Percentiles rank a stretch among this genome's conserved stretches.
Evolutionary conservation across 208 protist species (phyloP).

Genomic region (Tetramitus jugosus): DNA sequence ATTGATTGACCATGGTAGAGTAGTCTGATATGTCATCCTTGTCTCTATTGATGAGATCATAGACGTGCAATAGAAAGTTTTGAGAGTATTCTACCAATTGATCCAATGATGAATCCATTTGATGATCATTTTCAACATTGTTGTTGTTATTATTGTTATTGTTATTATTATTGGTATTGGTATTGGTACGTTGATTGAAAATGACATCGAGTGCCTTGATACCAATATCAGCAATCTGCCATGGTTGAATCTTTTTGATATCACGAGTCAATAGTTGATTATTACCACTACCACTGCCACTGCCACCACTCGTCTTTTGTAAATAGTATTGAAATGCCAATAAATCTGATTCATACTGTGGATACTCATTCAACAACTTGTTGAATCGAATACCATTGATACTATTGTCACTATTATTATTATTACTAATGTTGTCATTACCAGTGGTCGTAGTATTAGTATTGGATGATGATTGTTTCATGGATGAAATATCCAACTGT

Average conservation of each 20-base stretch:
- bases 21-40: neutral
- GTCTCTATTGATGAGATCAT: neutral
- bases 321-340: too few relatives aligned
- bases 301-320: too few relatives aligned
- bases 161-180: too few relatives aligned
- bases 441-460: too few relatives aligned
- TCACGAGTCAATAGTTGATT: neutral
- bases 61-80: constrained; percentile 5
- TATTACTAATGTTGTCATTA: too few relatives aligned
- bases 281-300: too few relatives aligned
- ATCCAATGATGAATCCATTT: too few relatives aligned
- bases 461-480: too few relatives aligned
- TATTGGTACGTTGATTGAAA: too few relatives aligned
- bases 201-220: neutral
- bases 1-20: too few relatives aligned
- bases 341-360: neutral
- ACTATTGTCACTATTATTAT: neutral
- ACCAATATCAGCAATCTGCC: constrained; percentile 13
- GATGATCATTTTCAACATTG: too few relatives aligned
- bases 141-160: too few relatives aligned
- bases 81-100: neutral
- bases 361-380: neutral
- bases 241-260: neutral
- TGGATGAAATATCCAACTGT: neutral
- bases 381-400: neutral